phyloP scores from a whole-genome alignment of 441 rosid genomes.

The Adansonia rubrostipa region DNA sequence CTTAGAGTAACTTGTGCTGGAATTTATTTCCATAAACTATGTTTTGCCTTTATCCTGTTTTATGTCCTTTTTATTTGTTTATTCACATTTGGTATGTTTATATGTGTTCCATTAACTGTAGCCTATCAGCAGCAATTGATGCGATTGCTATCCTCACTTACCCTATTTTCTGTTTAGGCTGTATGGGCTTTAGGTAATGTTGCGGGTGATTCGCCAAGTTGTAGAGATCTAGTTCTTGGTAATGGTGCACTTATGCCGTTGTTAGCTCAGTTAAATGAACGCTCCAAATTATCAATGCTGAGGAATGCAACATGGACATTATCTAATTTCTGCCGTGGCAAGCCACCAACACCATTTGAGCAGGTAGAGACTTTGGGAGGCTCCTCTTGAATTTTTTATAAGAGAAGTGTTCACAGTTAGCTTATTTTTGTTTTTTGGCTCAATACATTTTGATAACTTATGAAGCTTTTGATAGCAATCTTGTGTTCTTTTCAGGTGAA shows the following conservation, averaged over 20 bases:
- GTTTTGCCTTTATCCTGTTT: not conserved
- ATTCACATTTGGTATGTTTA: not conserved
- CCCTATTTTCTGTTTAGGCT: slow-evolving; percentile 17
- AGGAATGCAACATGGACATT: slow-evolving; percentile 32
- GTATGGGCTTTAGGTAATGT: slow-evolving; percentile 33
- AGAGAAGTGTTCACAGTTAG: not conserved
- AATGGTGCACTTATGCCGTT: slow-evolving; percentile 30
- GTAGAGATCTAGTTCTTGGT: slow-evolving; percentile 30
- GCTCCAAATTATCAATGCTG: slow-evolving; percentile 28
- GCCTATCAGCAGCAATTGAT: not conserved
- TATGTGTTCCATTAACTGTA: slow-evolving; percentile 9
- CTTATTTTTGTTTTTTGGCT: not conserved
- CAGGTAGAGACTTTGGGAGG: slow-evolving; percentile 18
- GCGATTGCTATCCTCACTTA: not conserved
- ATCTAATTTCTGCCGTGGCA: slow-evolving; percentile 30
- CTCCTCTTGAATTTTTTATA: not conserved
- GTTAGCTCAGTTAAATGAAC: slow-evolving; percentile 28
- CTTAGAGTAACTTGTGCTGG: not conserved
- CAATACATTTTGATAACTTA: not conserved
- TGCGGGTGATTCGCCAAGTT: slow-evolving; percentile 31
- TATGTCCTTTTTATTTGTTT: not conserved
- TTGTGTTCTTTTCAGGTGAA: slow-evolving; percentile 27
- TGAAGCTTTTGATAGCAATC: not conserved
- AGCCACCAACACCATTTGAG: slow-evolving; percentile 30
- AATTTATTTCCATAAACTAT: not conserved